phyloP scores from a whole-genome alignment of 2,329 filamentous ascomycete species.

The Alternaria burnsii region DNA sequence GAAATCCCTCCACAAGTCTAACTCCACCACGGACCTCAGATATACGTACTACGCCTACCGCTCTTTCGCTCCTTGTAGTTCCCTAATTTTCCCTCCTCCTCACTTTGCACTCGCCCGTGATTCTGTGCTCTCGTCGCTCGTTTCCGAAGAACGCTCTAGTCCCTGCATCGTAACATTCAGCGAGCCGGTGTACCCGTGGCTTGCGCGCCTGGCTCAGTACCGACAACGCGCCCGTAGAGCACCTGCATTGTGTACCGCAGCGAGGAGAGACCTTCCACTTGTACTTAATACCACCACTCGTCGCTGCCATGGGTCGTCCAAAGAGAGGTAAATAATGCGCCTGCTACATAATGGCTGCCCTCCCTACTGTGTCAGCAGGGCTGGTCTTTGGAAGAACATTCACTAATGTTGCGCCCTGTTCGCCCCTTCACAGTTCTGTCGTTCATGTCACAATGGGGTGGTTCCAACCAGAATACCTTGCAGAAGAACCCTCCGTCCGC shows the following conservation, averaged over 20 bases:
- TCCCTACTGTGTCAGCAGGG: conserved; percentile 13
- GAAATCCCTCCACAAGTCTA: conserved; percentile 24
- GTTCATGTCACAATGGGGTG: conserved; percentile 84
- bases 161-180: conserved; percentile 22
- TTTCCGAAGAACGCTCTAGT: conserved; percentile 19
- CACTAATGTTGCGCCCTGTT: conserved; percentile 38
- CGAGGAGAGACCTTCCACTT: conserved; percentile 16
- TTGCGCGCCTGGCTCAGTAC: conserved; percentile 38
- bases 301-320: conserved; percentile 45
- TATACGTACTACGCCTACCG: conserved; percentile 24
- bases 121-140: conserved; percentile 34
- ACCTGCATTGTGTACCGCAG: conserved; percentile 21
- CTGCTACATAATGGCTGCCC: conserved; percentile 12
- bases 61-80: conserved; percentile 13
- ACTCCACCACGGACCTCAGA: conserved; percentile 20
- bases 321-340: conserved; percentile 47
- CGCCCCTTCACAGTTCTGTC: conserved; percentile 72
- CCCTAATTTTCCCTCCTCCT: not conserved
- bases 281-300: conserved; percentile 20
- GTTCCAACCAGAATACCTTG: conserved; percentile 43
- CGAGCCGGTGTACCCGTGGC: conserved; percentile 43
- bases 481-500: conserved; percentile 36
- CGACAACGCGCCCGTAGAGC: conserved; percentile 24
- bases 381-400: conserved; percentile 20
- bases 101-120: conserved; percentile 8